Conservation (phyloP, 805 yeast species). For the Teunomyces barrocoloradensis region DNA sequence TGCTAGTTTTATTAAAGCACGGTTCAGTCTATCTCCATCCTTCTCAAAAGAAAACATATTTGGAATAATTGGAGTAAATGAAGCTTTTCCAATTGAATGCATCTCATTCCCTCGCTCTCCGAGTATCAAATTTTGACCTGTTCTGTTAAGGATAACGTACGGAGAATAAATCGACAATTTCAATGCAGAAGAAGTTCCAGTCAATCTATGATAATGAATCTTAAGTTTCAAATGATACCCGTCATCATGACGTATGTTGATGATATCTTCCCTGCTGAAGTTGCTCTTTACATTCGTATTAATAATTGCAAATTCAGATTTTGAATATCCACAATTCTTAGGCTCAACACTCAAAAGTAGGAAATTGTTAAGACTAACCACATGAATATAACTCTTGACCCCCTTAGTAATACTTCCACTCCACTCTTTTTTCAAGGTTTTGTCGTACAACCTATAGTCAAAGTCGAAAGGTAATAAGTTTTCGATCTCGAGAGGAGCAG, state of each 20-base stretch:
- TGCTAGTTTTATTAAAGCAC: constrained; percentile 64
- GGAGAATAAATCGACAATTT: constrained; percentile 77
- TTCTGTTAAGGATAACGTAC: constrained; percentile 76
- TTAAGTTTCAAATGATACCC: constrained; percentile 67
- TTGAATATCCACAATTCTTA: constrained; percentile 54
- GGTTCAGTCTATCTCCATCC: constrained; percentile 54
- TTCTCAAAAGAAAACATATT: constrained; percentile 82
- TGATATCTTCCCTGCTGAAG: constrained; percentile 52
- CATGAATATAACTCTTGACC: constrained; percentile 70
- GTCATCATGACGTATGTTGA: constrained; percentile 54
- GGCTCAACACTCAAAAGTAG: constrained; percentile 71
- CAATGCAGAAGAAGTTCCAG: constrained; percentile 55
- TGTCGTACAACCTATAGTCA: constrained; percentile 72
- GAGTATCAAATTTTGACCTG: constrained; percentile 63
- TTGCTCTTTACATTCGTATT: constrained; percentile 54
- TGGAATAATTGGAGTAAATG: constrained; percentile 43
- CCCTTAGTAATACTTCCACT: constrained; percentile 62
- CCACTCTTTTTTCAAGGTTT: constrained; percentile 67
- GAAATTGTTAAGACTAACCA: constrained; percentile 69
- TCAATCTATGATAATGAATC: constrained; percentile 58
- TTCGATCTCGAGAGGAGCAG: constrained; percentile 84
- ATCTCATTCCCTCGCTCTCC: constrained; percentile 58
- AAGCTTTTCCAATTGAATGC: constrained; percentile 41
- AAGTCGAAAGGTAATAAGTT: constrained; percentile 84
- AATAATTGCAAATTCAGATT: constrained; percentile 74